Evolutionary conservation across 2,329 filamentous ascomycete species (phyloP).

Genomic region (Ophiostoma ips): DNA sequence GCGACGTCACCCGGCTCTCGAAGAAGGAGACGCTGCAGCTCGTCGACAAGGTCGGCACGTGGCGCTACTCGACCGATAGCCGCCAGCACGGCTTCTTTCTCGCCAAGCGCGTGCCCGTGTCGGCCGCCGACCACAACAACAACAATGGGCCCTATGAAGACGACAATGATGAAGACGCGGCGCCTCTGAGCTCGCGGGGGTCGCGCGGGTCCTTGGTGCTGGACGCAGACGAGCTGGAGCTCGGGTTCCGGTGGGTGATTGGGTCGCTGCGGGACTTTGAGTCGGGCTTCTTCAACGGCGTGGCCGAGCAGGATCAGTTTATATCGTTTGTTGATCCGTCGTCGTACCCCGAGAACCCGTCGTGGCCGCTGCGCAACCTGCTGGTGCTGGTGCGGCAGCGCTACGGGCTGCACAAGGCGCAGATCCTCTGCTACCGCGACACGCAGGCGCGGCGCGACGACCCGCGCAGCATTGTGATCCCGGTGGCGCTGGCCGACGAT

Average conservation of each 20-base stretch:
- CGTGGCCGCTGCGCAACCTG: slow-evolving; percentile 86
- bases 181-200: neutral
- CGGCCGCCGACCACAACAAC: slow-evolving; percentile 17
- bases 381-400: slow-evolving; percentile 71
- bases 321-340: slow-evolving; percentile 87
- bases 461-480: slow-evolving; percentile 66
- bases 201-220: slow-evolving; percentile 35
- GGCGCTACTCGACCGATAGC: slow-evolving; percentile 68
- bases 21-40: slow-evolving; percentile 61
- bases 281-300: slow-evolving; percentile 68
- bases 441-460: slow-evolving; percentile 64
- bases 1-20: slow-evolving; percentile 41
- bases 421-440: slow-evolving; percentile 85
- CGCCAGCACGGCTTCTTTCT: slow-evolving; percentile 92
- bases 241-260: slow-evolving; percentile 64
- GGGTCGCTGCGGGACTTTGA: slow-evolving; percentile 67
- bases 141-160: slow-evolving; percentile 16
- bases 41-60: slow-evolving; percentile 73
- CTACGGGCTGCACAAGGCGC: slow-evolving; percentile 62
- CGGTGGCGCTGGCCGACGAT: slow-evolving; percentile 39
- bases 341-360: slow-evolving; percentile 73
- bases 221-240: slow-evolving; percentile 33
- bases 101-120: slow-evolving; percentile 54
- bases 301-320: slow-evolving; percentile 60
- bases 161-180: no score